A percentile compares a stretch with the other conserved stretches of the same genome.
These are phyloP conservation scores for Fusarium oxysporum DNA, from an alignment of 2,329 filamentous ascomycete genomes.

Conservation along the genomic window DNA sequence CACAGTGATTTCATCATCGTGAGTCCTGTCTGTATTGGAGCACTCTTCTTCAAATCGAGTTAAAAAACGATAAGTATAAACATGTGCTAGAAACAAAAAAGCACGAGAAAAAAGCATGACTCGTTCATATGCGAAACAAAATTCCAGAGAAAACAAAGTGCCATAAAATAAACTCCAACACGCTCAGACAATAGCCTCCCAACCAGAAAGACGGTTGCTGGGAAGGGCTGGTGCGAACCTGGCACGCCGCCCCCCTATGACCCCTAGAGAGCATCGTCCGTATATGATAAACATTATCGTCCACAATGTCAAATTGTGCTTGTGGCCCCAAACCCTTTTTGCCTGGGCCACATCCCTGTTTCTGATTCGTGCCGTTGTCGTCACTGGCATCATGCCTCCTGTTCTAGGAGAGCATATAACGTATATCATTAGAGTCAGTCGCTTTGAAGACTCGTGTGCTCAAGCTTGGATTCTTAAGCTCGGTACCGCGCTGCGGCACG, in stretches of 20 bases:
- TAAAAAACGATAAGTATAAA: conserved; percentile 32
- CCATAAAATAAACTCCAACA: conserved; percentile 44
- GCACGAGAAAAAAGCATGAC: conserved; percentile 25
- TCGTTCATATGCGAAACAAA: conserved; percentile 21
- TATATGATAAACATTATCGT: conserved; percentile 48
- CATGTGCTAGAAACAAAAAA: conserved; percentile 30
- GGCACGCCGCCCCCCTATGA: conserved; percentile 21
- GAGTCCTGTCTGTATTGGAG: conserved; percentile 31
- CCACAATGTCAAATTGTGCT: conserved; percentile 43
- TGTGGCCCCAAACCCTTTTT: conserved; percentile 20
- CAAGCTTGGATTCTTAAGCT: conserved; percentile 45
- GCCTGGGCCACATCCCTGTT: conserved; percentile 41
- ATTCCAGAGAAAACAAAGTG: conserved; percentile 28
- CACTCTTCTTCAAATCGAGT: conserved; percentile 24
- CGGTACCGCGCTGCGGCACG: conserved; percentile 58
- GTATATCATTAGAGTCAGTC: conserved; percentile 46
- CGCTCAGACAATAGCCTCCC: conserved; percentile 39
- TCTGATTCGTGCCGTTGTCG: conserved; percentile 44
- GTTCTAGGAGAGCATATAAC: conserved; percentile 41
- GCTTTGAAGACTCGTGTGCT: conserved; percentile 36
- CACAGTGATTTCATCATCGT: conserved; percentile 18
- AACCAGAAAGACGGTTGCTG: conserved; percentile 39
- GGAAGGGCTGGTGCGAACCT: conserved; percentile 28
- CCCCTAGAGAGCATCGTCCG: conserved; percentile 28
- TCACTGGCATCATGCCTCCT: conserved; percentile 43